phyloP scores from a whole-genome alignment of 2,329 filamentous ascomycete species.

The Hypoxylon sp. region DNA sequence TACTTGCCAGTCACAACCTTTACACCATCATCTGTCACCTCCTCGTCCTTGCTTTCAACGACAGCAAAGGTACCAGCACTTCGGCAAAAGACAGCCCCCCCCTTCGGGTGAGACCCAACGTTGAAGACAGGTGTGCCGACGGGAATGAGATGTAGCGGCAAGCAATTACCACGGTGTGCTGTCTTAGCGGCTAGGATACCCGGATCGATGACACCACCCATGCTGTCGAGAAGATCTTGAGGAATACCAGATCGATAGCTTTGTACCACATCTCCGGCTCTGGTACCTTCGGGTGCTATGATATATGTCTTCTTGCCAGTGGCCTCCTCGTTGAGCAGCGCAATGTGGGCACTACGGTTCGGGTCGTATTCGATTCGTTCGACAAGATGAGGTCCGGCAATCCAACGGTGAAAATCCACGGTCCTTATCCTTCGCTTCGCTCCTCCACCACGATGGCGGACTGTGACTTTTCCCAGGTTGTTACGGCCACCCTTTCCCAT shows the following conservation, averaged over 20 bases:
- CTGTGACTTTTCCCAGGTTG: conserved; percentile 84
- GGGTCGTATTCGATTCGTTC: conserved; percentile 98
- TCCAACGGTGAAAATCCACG: conserved; percentile 86
- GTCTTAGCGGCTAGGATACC: conserved; percentile 97
- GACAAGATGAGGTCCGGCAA: conserved; percentile 85
- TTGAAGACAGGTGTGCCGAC: conserved; percentile 94
- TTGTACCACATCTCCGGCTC: conserved; percentile 90
- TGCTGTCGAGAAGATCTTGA: conserved; percentile 84
- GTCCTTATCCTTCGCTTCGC: conserved; percentile 91
- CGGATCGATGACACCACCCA: conserved; percentile 93
- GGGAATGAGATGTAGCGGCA: conserved; percentile 95
- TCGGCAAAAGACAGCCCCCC: conserved; percentile 89
- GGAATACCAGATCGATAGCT: conserved; percentile 94
- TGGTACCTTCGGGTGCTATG: conserved; percentile 92
- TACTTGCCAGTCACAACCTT: conserved; percentile 77
- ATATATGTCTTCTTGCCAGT: conserved; percentile 89
- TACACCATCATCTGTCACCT: conserved; percentile 69
- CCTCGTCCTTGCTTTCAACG: conserved; percentile 89
- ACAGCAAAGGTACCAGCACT: conserved; percentile 94
- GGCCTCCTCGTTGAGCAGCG: conserved; percentile 80
- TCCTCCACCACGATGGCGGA: conserved; percentile 92
- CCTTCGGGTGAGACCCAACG: conserved; percentile 80
- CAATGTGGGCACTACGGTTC: conserved; percentile 92
- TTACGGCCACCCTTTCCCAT: conserved; percentile 95
- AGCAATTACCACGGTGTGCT: conserved; percentile 91